Conservation (phyloP, 257 asterid genomes). For the Coffea canephora region DNA sequence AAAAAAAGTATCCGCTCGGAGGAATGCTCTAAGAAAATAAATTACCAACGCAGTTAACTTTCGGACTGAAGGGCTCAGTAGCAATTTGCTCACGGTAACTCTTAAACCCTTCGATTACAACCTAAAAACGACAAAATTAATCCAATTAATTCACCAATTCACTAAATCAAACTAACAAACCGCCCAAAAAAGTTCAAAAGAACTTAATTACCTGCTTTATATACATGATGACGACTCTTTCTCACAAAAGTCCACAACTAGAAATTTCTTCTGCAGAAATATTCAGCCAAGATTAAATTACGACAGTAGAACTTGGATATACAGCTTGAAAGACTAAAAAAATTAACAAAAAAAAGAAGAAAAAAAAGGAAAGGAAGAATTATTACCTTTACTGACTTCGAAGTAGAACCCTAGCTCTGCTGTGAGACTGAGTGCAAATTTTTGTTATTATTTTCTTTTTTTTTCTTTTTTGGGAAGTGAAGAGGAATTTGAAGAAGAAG, state of each 20-base stretch:
- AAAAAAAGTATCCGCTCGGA: neutral
- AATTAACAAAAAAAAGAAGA: no score
- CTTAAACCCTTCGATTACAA: constrained; percentile 97
- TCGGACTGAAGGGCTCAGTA: constrained; percentile 80
- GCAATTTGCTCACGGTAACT: constrained; percentile 91
- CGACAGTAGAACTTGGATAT: neutral
- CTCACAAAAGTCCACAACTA: neutral
- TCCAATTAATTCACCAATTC: neutral
- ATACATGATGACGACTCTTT: constrained; percentile 38
- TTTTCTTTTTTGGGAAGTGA: no score
- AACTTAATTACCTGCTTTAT: constrained; percentile 67
- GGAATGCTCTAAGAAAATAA: neutral
- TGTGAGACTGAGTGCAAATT: no score
- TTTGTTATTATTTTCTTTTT: no score
- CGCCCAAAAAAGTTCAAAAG: neutral
- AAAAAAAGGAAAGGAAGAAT: neutral
- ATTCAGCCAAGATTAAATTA: neutral
- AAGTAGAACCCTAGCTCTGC: constrained; percentile 18
- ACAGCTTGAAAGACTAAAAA: neutral
- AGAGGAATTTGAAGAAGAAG: no score
- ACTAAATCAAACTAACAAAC: neutral
- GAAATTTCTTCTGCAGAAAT: constrained; percentile 10
- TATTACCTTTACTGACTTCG: neutral
- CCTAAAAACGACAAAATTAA: constrained; percentile 34
- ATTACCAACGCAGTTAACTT: constrained; percentile 95